phyloP scores from a whole-genome alignment of 108 stramenopile genomes.

The Cyclotella kingstonii region DNA sequence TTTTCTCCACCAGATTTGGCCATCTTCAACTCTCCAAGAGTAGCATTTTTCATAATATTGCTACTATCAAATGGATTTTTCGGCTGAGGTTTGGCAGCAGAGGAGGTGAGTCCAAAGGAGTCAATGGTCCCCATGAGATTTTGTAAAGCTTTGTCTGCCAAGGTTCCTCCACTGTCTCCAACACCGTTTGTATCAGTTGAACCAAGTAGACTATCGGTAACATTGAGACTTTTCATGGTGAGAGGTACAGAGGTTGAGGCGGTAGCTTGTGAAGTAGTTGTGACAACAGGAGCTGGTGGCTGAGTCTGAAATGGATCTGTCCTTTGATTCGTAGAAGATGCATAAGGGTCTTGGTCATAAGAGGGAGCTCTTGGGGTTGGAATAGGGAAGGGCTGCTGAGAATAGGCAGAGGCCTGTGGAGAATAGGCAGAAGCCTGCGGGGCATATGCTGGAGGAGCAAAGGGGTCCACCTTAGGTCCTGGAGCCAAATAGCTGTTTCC shows the following conservation, averaged over 20 bases:
- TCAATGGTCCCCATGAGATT: conserved; percentile 43
- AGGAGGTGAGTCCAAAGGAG: conserved; percentile 27
- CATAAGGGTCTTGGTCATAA: conserved; percentile 17
- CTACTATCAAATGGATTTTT: conserved; percentile 49
- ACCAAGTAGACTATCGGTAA: conserved; percentile 38
- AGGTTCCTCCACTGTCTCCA: conserved; percentile 20
- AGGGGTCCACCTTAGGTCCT: conserved; percentile 18
- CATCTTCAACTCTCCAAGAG: conserved; percentile 44
- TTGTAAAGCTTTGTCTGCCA: conserved; percentile 35
- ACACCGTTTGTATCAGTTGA: conserved; percentile 9
- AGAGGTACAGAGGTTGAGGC: conserved; percentile 14
- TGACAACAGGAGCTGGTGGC: conserved; percentile 3
- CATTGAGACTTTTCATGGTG: conserved; percentile 46
- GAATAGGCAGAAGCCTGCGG: conserved; percentile 30
- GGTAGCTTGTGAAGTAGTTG: conserved; percentile 14
- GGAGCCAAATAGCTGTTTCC: conserved; percentile 15
- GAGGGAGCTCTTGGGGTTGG: too few species aligned
- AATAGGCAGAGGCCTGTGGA: conserved; percentile 13
- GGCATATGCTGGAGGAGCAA: conserved; percentile 24
- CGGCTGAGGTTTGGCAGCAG: conserved; percentile 24
- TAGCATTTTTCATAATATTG: conserved; percentile 57
- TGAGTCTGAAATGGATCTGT: conserved; percentile 16
- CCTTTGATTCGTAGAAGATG: conserved; percentile 5
- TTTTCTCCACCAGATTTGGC: conserved; percentile 20
- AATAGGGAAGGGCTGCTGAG: too few species aligned